phyloP scores from a whole-genome alignment of 257 asterid species.

The Forsythia viridissima region DNA sequence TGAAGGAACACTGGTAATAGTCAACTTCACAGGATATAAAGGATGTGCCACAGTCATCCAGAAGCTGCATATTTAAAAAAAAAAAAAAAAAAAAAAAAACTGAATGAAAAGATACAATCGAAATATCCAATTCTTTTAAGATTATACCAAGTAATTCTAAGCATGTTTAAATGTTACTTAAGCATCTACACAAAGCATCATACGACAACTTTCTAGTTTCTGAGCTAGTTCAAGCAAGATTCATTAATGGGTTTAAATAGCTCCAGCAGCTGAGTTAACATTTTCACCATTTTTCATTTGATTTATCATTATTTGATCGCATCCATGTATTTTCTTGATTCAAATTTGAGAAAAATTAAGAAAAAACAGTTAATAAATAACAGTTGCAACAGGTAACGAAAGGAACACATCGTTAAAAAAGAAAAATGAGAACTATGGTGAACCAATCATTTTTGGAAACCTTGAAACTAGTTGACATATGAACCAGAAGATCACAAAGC shows the following conservation, averaged over 20 bases:
- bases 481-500: neutral
- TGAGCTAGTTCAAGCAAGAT: slow-evolving; percentile 7
- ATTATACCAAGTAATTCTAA: neutral
- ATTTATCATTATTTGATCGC: neutral
- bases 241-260: neutral
- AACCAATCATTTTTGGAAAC: neutral
- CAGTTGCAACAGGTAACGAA: neutral
- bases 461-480: neutral
- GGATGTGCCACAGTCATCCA: slow-evolving; percentile 77
- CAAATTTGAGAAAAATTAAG: neutral
- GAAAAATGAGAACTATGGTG: neutral
- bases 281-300: neutral
- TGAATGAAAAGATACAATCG: neutral
- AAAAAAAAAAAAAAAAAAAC: slow-evolving; percentile 11
- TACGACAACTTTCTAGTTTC: slow-evolving; percentile 8
- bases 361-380: neutral
- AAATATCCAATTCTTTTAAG: neutral
- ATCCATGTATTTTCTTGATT: neutral
- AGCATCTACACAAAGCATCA: neutral
- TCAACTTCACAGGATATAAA: slow-evolving; percentile 69
- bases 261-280: neutral
- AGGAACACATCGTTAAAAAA: neutral
- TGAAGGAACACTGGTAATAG: slow-evolving; percentile 62
- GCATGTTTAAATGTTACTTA: neutral
- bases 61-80: slow-evolving; percentile 60